A percentile compares a stretch with the other conserved stretches of the same genome.
phyloP scores from a whole-genome alignment of 2,329 filamentous ascomycete species.

The Fusarium tuaranense region DNA sequence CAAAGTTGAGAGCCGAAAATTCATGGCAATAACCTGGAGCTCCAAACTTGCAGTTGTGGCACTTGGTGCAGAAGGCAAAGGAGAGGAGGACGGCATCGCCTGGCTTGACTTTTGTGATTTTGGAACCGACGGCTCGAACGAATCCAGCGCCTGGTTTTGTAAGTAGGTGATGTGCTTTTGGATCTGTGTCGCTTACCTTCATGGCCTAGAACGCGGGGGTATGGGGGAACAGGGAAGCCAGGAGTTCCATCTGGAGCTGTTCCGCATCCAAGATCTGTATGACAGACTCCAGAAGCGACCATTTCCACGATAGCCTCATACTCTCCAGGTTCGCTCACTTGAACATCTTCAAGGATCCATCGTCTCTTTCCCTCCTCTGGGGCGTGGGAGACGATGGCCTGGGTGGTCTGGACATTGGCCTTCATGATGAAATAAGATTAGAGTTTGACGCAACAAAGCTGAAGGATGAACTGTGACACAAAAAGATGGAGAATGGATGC shows the following conservation, averaged over 20 bases:
- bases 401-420: neutral
- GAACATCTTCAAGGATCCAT: slow-evolving; percentile 15
- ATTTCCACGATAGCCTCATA: slow-evolving; percentile 23
- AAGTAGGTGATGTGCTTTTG: neutral
- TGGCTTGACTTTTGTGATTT: slow-evolving; percentile 16
- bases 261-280: slow-evolving; percentile 21
- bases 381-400: slow-evolving; percentile 17
- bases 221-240: slow-evolving; percentile 16
- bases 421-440: neutral
- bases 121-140: neutral
- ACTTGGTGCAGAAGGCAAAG: slow-evolving; percentile 20
- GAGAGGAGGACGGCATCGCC: slow-evolving; percentile 22
- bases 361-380: slow-evolving; percentile 15
- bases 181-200: neutral
- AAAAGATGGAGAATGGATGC: neutral
- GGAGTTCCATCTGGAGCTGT: slow-evolving; percentile 21
- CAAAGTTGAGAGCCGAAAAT: slow-evolving; percentile 17
- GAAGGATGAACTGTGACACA: neutral
- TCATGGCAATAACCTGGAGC: slow-evolving; percentile 16
- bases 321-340: neutral
- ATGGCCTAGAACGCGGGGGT: slow-evolving; percentile 19
- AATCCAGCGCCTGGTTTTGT: neutral
- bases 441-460: neutral
- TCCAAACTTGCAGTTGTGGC: slow-evolving; percentile 20
- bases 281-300: slow-evolving; percentile 18